Evolutionary conservation across 805 yeast genomes (phyloP).

Genomic region (Zygoascus biomembranicola): DNA sequence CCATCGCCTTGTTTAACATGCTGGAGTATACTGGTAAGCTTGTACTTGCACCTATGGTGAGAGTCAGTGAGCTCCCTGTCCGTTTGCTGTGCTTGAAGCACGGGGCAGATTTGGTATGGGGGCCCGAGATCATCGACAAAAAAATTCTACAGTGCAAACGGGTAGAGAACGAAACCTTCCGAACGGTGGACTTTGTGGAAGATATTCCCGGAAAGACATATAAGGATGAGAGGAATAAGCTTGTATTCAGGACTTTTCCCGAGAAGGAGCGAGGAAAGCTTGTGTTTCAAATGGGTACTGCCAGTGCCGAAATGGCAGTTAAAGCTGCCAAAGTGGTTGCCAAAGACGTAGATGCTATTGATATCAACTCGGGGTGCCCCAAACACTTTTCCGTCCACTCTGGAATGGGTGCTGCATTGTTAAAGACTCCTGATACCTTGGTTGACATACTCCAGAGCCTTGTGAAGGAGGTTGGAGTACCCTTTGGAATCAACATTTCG

Average conservation of each 20-base stretch:
- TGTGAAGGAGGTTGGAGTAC: constrained; percentile 74
- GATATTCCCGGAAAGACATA: constrained; percentile 4
- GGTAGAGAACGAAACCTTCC: constrained; percentile 39
- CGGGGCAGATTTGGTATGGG: constrained; percentile 96
- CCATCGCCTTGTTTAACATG: constrained; percentile 27
- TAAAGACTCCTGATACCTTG: constrained; percentile 71
- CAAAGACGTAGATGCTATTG: constrained; percentile 84
- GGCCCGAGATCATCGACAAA: constrained; percentile 88
- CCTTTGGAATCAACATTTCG: constrained; percentile 70
- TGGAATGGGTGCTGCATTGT: constrained; percentile 96
- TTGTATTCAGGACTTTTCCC: constrained; percentile 71
- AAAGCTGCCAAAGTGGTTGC: constrained; percentile 78
- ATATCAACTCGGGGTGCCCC: constrained; percentile 95
- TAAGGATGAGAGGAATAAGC: constrained; percentile 29
- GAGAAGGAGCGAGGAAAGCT: constrained; percentile 52
- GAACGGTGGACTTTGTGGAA: constrained; percentile 27
- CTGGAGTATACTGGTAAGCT: constrained; percentile 67
- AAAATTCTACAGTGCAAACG: constrained; percentile 68
- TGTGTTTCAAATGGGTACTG: constrained; percentile 86
- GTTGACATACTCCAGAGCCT: constrained; percentile 58
- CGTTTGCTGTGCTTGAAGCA: constrained; percentile 68
- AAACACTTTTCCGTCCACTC: constrained; percentile 90
- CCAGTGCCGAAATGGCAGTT: constrained; percentile 77
- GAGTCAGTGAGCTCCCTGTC: constrained; percentile 91
- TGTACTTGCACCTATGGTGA: constrained; percentile 86